Evolutionary conservation across 2,329 filamentous ascomycete genomes (phyloP).

Genomic region (Clarireedia homoeocarpa): DNA sequence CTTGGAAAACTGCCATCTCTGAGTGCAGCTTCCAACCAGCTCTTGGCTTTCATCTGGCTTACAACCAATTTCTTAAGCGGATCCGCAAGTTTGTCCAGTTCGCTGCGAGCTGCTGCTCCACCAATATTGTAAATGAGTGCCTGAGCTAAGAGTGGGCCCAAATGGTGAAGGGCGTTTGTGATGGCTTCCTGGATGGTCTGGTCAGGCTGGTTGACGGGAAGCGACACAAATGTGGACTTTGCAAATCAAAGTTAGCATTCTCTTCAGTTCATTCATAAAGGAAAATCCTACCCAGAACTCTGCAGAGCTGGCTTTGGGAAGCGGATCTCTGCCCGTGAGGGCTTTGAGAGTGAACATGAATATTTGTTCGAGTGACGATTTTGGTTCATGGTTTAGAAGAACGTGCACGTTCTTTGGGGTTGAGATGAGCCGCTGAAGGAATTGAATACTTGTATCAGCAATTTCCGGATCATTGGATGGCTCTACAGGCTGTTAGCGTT

Average conservation of each 20-base stretch:
- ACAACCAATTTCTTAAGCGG: slow-evolving; percentile 62
- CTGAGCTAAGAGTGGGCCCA: slow-evolving; percentile 53
- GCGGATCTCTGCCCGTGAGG: slow-evolving; percentile 60
- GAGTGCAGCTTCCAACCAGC: slow-evolving; percentile 57
- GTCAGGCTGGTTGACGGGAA: slow-evolving; percentile 3
- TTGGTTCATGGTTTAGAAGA: slow-evolving; percentile 49
- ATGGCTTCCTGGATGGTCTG: slow-evolving; percentile 27
- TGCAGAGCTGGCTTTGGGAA: slow-evolving; percentile 67
- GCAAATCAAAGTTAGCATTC: neutral
- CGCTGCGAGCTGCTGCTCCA: slow-evolving; percentile 61
- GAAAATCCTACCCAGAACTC: slow-evolving; percentile 59
- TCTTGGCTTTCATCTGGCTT: slow-evolving; percentile 45
- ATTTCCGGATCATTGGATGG: slow-evolving; percentile 63
- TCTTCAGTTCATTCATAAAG: neutral
- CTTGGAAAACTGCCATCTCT: slow-evolving; percentile 43
- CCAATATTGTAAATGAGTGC: slow-evolving; percentile 58
- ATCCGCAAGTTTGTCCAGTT: slow-evolving; percentile 63
- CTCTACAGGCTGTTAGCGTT: slow-evolving; percentile 28
- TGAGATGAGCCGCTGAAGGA: slow-evolving; percentile 53
- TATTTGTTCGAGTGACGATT: slow-evolving; percentile 52
- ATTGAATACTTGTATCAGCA: slow-evolving; percentile 65
- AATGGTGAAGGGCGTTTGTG: slow-evolving; percentile 44
- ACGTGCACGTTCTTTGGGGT: slow-evolving; percentile 48
- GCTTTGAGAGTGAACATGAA: slow-evolving; percentile 67
- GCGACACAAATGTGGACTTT: slow-evolving; percentile 44